Base-by-base conservation (phyloP, 1,139 yeast species). In the Lodderomyces beijingensis region DNA sequence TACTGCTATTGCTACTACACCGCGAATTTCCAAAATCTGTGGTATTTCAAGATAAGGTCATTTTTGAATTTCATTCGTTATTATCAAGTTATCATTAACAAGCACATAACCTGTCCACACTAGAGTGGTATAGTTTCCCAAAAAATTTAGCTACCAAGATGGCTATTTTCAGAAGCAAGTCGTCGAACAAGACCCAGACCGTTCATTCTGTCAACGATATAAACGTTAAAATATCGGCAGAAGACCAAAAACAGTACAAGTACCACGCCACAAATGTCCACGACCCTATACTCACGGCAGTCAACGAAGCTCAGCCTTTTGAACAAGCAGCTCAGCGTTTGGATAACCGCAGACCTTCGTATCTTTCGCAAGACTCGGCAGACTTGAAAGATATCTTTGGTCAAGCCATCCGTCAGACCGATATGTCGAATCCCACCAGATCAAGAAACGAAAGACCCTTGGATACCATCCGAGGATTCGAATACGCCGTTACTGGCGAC, bases 251-350 rank as follows among this genome's bases (percentile, higher is more conserved):
- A 27, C 55, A 55, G 14, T 57, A 54, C 50, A 81, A 82, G 50
- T 65, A 77, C 53, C 72, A 80, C 35, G 38, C 58, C 3, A 76
- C 76, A 19, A 69, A 76, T 36, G 79, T 86, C 33, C 93, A 86
- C 48, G 96, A 88, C 59, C 96, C 96, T 16, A 82, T 89, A 39
- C 66, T 91, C 41, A 72, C 81, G 21, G 97, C 97, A 5, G 94
- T 91, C 33, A 88, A 83, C 52, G 96, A 89, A 59, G 91, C 84
- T 12, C 96, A 91, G 64, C 98, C 98, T 7, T 91, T 87, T 55
- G 95, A 91, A 59, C 85, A 83, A 52, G 81, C 83, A 11, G 72
- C 60, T n/a, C 55, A 57, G 40, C 53, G 54, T 36, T 18, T 10
- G 9, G 55, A 52, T 36, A 58, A 53, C 33, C 59, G 65, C 47